These are phyloP conservation scores for Oryza coarctata DNA, from an alignment of 176 grass and related monocot genomes.

Conservation along the genomic window DNA sequence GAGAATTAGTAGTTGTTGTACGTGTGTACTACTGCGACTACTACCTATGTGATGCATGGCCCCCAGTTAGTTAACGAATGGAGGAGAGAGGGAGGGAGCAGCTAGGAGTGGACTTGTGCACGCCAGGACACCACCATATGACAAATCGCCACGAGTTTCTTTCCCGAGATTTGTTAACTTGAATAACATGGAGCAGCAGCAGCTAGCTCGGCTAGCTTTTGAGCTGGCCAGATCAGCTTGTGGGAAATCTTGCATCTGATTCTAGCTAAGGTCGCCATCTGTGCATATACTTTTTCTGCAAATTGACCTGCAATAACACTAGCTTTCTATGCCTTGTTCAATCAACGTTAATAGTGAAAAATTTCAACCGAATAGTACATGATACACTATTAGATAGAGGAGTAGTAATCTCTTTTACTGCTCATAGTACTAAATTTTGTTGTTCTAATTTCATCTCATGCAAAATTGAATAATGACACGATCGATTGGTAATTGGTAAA, in stretches of 20 bases:
- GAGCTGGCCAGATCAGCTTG: conserved; percentile 31
- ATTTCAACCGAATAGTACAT: not conserved
- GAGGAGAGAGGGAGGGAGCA: not conserved
- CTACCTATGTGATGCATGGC: not conserved
- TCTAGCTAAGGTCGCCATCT: not conserved
- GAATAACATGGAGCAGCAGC: not conserved
- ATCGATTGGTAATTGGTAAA: not conserved
- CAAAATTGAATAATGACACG: not conserved
- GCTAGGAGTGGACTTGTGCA: conserved; percentile 23
- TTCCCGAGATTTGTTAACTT: conserved; percentile 31
- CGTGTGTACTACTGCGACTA: not conserved
- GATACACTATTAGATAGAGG: too few species aligned
- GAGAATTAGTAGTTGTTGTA: not conserved
- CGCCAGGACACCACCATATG: conserved; percentile 21
- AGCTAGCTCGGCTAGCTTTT: conserved; percentile 20
- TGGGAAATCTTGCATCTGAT: conserved; percentile 26
- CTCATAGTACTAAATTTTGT: not conserved
- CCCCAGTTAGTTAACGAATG: not conserved
- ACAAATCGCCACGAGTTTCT: not conserved
- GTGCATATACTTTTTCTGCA: not conserved
- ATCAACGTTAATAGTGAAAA: not conserved
- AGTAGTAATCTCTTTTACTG: not conserved
- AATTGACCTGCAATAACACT: not conserved
- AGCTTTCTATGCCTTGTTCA: not conserved
- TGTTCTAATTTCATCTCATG: not conserved